phyloP scores from a whole-genome alignment of 169 alveolate species.

The Ichthyophthirius multifiliis region DNA sequence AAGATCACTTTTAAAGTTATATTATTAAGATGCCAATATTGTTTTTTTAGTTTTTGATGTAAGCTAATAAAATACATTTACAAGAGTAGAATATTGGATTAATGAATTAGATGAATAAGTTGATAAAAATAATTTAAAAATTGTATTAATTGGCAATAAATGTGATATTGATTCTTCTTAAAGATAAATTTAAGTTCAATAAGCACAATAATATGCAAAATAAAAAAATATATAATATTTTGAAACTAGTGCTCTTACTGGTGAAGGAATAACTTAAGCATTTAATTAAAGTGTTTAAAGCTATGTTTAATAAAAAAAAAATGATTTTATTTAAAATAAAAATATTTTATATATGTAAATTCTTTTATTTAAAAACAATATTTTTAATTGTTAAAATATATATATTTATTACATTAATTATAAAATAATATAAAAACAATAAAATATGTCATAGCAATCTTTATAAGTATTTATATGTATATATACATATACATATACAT shows the following conservation, averaged over 20 bases:
- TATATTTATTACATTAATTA: too few relatives aligned
- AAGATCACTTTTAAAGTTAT: background rate
- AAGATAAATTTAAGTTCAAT: background rate
- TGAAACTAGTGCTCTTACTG: constrained; percentile 7
- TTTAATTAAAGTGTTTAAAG: background rate
- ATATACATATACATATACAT: too few relatives aligned
- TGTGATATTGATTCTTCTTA: background rate
- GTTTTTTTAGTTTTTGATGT: constrained; percentile 13
- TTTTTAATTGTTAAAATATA: too few relatives aligned
- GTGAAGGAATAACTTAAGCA: background rate
- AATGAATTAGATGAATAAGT: background rate
- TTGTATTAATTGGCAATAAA: background rate
- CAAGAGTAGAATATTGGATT: background rate
- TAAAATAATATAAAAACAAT: too few relatives aligned
- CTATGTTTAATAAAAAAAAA: background rate
- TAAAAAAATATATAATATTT: background rate
- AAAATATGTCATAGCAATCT: too few relatives aligned
- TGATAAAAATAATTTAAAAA: background rate
- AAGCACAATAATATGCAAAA: background rate
- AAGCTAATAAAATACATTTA: background rate
- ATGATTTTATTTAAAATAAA: too few relatives aligned
- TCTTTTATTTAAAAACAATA: too few relatives aligned
- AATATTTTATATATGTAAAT: too few relatives aligned
- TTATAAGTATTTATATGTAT: too few relatives aligned
- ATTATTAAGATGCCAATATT: background rate